Conservation (phyloP, 2,329 filamentous ascomycete genomes). For the Pleurostoma richardsiae region DNA sequence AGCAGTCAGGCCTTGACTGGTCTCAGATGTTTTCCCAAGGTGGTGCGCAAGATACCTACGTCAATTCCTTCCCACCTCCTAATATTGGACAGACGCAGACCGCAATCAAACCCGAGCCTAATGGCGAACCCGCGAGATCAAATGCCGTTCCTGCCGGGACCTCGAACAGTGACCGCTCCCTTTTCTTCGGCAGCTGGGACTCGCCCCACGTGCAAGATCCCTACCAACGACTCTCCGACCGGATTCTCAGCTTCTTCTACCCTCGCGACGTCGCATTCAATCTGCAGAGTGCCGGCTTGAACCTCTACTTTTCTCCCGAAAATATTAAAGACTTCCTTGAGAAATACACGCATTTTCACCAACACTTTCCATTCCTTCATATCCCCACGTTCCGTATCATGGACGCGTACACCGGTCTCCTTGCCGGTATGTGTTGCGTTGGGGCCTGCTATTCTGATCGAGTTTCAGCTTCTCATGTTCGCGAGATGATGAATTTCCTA, state of each 20-base stretch:
- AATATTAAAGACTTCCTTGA: constrained; percentile 68
- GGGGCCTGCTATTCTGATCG: constrained; percentile 70
- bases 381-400: constrained; percentile 65
- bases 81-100: constrained; percentile 66
- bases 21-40: constrained; percentile 68
- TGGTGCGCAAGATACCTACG: constrained; percentile 63
- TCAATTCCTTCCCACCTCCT: constrained; percentile 58
- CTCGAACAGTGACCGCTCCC: constrained; percentile 34
- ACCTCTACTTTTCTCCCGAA: constrained; percentile 59
- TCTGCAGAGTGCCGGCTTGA: constrained; percentile 47
- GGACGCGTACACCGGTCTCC: constrained; percentile 60
- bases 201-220: constrained; percentile 41
- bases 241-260: constrained; percentile 52
- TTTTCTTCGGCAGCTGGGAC: constrained; percentile 46
- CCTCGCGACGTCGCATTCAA: constrained; percentile 51
- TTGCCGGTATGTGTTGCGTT: constrained; percentile 66
- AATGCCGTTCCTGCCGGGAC: constrained; percentile 37
- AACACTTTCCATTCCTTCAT: constrained; percentile 69
- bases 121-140: constrained; percentile 43
- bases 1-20: constrained; percentile 67
- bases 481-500: constrained; percentile 62
- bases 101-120: constrained; percentile 64
- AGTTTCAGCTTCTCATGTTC: constrained; percentile 54
- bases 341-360: constrained; percentile 67
- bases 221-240: constrained; percentile 48